phyloP scores from a whole-genome alignment of 176 grass and related monocot species.

The Avena sativa region DNA sequence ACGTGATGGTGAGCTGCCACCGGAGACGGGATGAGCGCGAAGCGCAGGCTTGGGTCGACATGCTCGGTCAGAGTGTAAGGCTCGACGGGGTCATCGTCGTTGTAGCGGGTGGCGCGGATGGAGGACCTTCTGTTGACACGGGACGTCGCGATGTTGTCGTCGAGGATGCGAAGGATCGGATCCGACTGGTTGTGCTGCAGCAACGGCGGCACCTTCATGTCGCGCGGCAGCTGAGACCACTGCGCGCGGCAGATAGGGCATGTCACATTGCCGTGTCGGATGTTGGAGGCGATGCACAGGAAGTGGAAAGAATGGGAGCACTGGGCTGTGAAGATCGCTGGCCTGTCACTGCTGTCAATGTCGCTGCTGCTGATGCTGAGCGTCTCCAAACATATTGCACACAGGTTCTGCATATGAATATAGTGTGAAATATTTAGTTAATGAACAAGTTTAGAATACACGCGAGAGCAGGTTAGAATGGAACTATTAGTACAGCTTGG shows the following conservation, averaged over 20 bases:
- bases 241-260: conserved; percentile 93
- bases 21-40: conserved; percentile 56
- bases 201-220: conserved; percentile 65
- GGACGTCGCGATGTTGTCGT: conserved; percentile 87
- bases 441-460: conserved; percentile 3
- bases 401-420: conserved; percentile 66
- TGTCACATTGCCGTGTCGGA: conserved; percentile 81
- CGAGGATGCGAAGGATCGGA: conserved; percentile 91
- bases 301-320: conserved; percentile 93
- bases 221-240: conserved; percentile 87
- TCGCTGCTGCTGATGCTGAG: conserved; percentile 47
- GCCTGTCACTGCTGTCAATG: conserved; percentile 26
- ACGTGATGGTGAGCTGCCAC: conserved; percentile 46
- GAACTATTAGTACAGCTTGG: not conserved
- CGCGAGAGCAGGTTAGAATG: not conserved
- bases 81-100: conserved; percentile 87
- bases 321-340: conserved; percentile 75
- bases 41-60: conserved; percentile 63
- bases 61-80: conserved; percentile 49
- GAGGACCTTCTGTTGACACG: conserved; percentile 89
- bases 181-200: conserved; percentile 67
- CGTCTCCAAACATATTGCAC: conserved; percentile 88
- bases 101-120: conserved; percentile 70
- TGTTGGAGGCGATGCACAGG: conserved; percentile 86
- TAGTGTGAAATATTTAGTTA: not conserved